Percentiles rank a stretch among this genome's conserved stretches.
phyloP scores from a whole-genome alignment of 345 rosid species.

The Eucalyptus cloeziana region DNA sequence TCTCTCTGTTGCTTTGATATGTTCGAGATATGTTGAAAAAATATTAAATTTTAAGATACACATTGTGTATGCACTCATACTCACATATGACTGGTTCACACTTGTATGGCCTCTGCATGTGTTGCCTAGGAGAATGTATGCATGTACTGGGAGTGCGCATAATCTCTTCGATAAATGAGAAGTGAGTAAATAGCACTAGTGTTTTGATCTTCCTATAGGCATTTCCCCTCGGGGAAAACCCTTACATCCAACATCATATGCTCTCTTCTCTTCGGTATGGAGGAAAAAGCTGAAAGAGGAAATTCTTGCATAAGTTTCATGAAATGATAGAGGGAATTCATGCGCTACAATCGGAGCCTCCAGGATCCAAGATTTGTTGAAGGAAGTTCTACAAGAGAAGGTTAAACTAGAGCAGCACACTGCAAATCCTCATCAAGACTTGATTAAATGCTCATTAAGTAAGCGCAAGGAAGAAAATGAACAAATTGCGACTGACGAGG shows the following conservation, averaged over 20 bases:
- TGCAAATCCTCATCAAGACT: slow-evolving; percentile 19
- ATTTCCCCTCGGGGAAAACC: slow-evolving; percentile 32
- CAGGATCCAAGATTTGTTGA: slow-evolving; percentile 7
- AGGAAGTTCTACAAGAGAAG: slow-evolving; percentile 16
- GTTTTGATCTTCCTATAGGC: slow-evolving; percentile 5
- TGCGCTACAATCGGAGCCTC: slow-evolving; percentile 25
- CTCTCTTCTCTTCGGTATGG: slow-evolving; percentile 24
- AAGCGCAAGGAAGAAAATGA: neutral
- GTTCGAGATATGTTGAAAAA: neutral
- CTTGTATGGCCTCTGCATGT: neutral
- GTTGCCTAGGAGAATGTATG: neutral
- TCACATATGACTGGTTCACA: neutral
- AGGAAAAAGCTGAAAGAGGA: slow-evolving; percentile 12
- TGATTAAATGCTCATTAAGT: slow-evolving; percentile 25
- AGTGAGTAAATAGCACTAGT: neutral
- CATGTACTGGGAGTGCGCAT: neutral
- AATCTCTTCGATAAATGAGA: neutral
- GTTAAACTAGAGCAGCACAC: slow-evolving; percentile 8
- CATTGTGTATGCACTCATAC: neutral
- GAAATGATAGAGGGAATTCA: slow-evolving; percentile 28
- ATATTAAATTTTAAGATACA: neutral
- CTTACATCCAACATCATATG: slow-evolving; percentile 38
- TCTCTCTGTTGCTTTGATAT: neutral
- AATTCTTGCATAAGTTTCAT: slow-evolving; percentile 6
- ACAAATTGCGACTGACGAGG: slow-evolving; percentile 17